Conservation (phyloP, 352 stramenopile genomes). For the Pythium rhizo-oryzae region DNA sequence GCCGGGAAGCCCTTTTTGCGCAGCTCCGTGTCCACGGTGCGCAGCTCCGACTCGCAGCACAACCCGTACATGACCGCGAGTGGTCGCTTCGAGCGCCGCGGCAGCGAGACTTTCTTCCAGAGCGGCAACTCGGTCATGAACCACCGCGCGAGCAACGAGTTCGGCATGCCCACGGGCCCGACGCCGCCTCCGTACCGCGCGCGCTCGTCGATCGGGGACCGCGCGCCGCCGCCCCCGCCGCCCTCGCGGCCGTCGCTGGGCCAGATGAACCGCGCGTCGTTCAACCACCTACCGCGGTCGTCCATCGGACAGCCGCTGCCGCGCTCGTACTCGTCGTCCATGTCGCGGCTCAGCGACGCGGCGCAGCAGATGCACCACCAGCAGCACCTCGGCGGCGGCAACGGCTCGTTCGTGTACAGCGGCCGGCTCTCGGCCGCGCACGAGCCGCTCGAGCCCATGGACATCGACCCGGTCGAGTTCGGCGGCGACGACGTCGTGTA, state of each 20-base stretch:
- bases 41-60: conserved; percentile 29
- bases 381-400: not conserved
- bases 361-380: conserved; percentile 10
- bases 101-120: conserved; percentile 35
- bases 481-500: conserved; percentile 27
- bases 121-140: conserved; percentile 30
- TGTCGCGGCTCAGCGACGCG: conserved; percentile 20
- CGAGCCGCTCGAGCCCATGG: conserved; percentile 21
- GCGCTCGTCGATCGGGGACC: not conserved
- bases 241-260: conserved; percentile 18
- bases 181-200: conserved; percentile 12
- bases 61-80: conserved; percentile 21
- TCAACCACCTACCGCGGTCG: conserved; percentile 25
- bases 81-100: conserved; percentile 24
- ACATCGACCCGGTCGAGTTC: conserved; percentile 29
- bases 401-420: conserved; percentile 23
- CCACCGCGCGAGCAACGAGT: conserved; percentile 32
- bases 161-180: conserved; percentile 7
- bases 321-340: conserved; percentile 27
- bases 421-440: conserved; percentile 18
- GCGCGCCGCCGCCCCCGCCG: conserved; percentile 15
- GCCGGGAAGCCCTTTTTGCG: conserved; percentile 21
- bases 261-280: conserved; percentile 25
- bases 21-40: conserved; percentile 31
- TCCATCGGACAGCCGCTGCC: conserved; percentile 25